These are phyloP conservation scores for Phlebiopsis flavidoalba DNA, from an alignment of 768 basidiomycete species.

Conservation along the genomic window DNA sequence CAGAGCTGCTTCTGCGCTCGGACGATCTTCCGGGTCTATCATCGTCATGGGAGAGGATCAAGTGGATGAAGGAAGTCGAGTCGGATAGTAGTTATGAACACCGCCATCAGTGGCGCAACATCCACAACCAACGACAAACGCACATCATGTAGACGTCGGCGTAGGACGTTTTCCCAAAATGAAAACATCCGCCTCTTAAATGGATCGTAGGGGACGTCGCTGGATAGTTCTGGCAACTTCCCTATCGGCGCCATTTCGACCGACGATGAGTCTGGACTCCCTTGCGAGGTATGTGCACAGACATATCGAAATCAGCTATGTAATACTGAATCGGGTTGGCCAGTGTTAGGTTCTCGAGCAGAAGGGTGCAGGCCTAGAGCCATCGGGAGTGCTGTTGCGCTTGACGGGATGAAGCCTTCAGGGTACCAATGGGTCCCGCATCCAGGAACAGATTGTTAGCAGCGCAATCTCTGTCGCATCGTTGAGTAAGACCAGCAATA, in stretches of 20 bases:
- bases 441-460: constrained; percentile 12
- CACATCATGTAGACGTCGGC: constrained; percentile 1
- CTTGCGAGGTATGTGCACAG: constrained; percentile 10
- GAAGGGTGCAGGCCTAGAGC: background rate
- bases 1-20: background rate
- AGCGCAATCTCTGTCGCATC: constrained; percentile 7
- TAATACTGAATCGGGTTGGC: constrained; percentile 12
- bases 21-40: background rate
- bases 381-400: background rate
- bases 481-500: background rate
- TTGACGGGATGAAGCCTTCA: constrained; percentile 7
- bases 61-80: constrained; percentile 3
- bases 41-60: background rate
- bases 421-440: constrained; percentile 3
- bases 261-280: constrained; percentile 4
- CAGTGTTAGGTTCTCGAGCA: background rate
- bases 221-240: constrained; percentile 21
- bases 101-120: background rate
- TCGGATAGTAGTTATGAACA: background rate
- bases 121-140: background rate
- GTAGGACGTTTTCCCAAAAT: constrained; percentile 23
- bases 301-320: constrained; percentile 16
- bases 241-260: constrained; percentile 12
- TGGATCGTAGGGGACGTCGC: constrained; percentile 20
- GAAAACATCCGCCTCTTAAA: constrained; percentile 27